Percentiles rank a stretch among this genome's conserved stretches.
phyloP scores from a whole-genome alignment of 2,329 filamentous ascomycete species.

The Colletotrichum siamense region DNA sequence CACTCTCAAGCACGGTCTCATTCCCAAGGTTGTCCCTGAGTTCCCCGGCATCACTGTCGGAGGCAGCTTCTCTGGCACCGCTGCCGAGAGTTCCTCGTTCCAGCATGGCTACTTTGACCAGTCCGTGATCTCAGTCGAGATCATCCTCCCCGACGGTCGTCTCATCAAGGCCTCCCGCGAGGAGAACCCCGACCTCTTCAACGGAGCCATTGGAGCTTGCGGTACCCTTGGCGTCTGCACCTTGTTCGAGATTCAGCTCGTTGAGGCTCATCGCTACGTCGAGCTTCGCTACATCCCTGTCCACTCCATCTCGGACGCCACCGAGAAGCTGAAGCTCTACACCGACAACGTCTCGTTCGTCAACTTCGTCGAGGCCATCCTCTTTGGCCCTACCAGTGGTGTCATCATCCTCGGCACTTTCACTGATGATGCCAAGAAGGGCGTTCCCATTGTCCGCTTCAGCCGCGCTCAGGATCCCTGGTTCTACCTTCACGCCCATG shows the following conservation, averaged over 20 bases:
- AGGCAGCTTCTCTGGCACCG: constrained; percentile 70
- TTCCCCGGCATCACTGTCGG: constrained; percentile 74
- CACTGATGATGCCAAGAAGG: constrained; percentile 19
- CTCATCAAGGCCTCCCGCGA: constrained; percentile 51
- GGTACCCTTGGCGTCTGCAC: constrained; percentile 68
- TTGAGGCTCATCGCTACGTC: constrained; percentile 59
- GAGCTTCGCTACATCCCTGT: constrained; percentile 59
- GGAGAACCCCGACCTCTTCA: constrained; percentile 60
- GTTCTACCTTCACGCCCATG: constrained; percentile 68
- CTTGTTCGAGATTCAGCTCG: constrained; percentile 61
- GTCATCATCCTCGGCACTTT: constrained; percentile 60
- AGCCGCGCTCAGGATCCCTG: constrained; percentile 62
- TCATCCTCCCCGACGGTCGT: constrained; percentile 65
- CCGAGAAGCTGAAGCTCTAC: constrained; percentile 40
- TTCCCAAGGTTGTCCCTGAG: constrained; percentile 74
- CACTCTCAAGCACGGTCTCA: constrained; percentile 57
- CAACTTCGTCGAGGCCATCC: constrained; percentile 69
- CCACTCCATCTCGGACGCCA: constrained; percentile 44
- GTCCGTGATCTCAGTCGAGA: constrained; percentile 66
- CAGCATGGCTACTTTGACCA: constrained; percentile 70
- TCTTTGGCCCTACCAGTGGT: constrained; percentile 44
- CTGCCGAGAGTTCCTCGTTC: constrained; percentile 72
- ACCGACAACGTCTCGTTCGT: not conserved
- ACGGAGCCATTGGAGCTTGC: constrained; percentile 62
- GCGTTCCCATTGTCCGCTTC: constrained; percentile 39